Base-by-base conservation (phyloP, 2,329 filamentous ascomycete species). In the Nothomitra cinnamomea region DNA sequence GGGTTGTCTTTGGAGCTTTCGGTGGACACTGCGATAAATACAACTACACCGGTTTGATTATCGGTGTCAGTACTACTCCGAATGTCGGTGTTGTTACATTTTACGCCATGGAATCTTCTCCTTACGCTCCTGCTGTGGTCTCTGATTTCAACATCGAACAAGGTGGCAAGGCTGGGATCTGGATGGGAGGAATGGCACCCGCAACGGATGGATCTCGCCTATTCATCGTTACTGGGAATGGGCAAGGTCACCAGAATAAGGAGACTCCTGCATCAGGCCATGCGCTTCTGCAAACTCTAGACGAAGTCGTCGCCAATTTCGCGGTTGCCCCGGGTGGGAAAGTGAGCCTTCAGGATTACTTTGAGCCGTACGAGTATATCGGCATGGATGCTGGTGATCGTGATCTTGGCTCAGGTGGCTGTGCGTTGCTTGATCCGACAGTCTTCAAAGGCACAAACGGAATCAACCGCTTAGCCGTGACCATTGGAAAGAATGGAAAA, bases 11-110 rank as follows among this genome's bases (percentile, higher is more conserved):
- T 53, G 72, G 69, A 0, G 75, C 68, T 0, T 78, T 78, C 56
- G 75, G 73, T 0, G 75, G 73, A 8, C 72, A 78, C 56, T 79
- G 75, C 51, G 75, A 76, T 24, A 67, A 72, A 54, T 78, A 72
- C 61, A 76, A 78, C 59, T 77, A 77, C 56, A 76, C 74, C 1
- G 73, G 74, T 24, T 72, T 70, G 65, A 64, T 77, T 41, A 65
- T 77, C 40, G 72, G 72, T 2, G 69, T 72, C 60, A 67, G 75
- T 61, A 70, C 72, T 55, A 67, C 65, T 0, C 63, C 0, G 66
- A 67, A 13, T 54, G 60, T 35, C 61, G 43, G 43, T 1, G 59
- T 61, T 54, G 58, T 58, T 15, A 57, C 57, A 5, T 56, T 58
- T 38, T 62, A 57, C 38, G 58, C 56, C 17, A 58, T 56, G 15